phyloP scores from a whole-genome alignment of 352 stramenopile genomes.

The Globisporangium acanthophoron region DNA sequence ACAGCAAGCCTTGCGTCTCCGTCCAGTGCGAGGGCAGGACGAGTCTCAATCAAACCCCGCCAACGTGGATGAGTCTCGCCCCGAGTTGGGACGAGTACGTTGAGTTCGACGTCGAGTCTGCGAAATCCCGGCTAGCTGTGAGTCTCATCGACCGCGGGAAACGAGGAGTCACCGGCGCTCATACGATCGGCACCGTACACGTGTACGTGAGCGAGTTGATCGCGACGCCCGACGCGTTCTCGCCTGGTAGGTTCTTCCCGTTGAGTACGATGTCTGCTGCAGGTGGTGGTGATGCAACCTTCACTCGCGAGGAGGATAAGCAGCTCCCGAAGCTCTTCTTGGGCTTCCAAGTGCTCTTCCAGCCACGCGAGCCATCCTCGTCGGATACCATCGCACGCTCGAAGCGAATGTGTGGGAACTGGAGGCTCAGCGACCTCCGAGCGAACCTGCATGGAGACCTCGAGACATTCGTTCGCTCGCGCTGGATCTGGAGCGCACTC shows the following conservation, averaged over 20 bases:
- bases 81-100: slow-evolving; percentile 60
- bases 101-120: slow-evolving; percentile 39
- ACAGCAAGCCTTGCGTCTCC: slow-evolving; percentile 40
- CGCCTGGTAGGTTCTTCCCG: slow-evolving; percentile 16
- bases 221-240: slow-evolving; percentile 12
- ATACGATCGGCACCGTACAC: slow-evolving; percentile 32
- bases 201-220: slow-evolving; percentile 37
- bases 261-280: background rate
- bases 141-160: slow-evolving; percentile 35
- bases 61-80: slow-evolving; percentile 53
- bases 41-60: slow-evolving; percentile 20
- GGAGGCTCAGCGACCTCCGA: slow-evolving; percentile 34
- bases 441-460: slow-evolving; percentile 46
- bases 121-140: slow-evolving; percentile 31
- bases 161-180: slow-evolving; percentile 9
- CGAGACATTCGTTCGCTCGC: slow-evolving; percentile 30
- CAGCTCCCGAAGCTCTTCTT: slow-evolving; percentile 12
- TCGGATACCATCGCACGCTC: background rate
- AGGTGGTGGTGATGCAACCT: background rate
- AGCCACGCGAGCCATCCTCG: background rate
- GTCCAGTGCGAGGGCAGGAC: slow-evolving; percentile 39
- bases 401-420: slow-evolving; percentile 30
- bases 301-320: slow-evolving; percentile 11
- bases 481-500: slow-evolving; percentile 63
- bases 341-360: slow-evolving; percentile 11